phyloP scores from a whole-genome alignment of 106 monocot genomes.

The Allium sativum region DNA sequence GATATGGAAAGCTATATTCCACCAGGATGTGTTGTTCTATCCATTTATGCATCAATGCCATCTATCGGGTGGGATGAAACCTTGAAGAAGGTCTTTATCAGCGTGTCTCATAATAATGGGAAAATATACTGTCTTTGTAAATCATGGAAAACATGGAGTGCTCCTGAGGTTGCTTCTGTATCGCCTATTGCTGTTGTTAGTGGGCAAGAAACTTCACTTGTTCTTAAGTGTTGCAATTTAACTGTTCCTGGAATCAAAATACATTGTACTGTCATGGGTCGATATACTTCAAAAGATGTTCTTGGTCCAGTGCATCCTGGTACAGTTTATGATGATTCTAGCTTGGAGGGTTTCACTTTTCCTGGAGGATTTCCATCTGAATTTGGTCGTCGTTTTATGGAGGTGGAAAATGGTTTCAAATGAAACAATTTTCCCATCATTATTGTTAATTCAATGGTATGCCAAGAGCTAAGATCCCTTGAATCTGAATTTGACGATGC shows the following conservation, averaged over 20 bases:
- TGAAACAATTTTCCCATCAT: conserved; percentile 91
- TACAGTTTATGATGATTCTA: conserved; percentile 67
- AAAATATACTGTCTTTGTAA: conserved; percentile 61
- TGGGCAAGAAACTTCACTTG: conserved; percentile 58
- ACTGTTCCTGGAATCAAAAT: conserved; percentile 82
- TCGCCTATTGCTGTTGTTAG: conserved; percentile 87
- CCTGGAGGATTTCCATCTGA: conserved; percentile 37
- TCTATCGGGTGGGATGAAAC: conserved; percentile 72
- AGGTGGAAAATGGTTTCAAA: conserved; percentile 99
- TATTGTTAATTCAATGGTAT: conserved; percentile 60
- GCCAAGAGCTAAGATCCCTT: conserved; percentile 71
- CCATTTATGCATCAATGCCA: conserved; percentile 79
- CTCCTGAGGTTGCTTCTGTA: conserved; percentile 70
- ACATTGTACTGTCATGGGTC: conserved; percentile 73
- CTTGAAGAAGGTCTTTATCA: conserved; percentile 61
- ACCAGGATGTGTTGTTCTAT: conserved; percentile 89
- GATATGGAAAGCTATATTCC: conserved; percentile 98
- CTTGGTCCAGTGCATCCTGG: conserved; percentile 60
- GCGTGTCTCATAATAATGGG: conserved; percentile 54
- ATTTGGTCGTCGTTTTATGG: conserved; percentile 80
- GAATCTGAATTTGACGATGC: conserved; percentile 61
- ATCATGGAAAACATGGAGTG: conserved; percentile 72
- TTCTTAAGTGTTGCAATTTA: conserved; percentile 76
- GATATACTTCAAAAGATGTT: conserved; percentile 76
- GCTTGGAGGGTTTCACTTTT: conserved; percentile 65